Percentiles rank a stretch among this genome's conserved stretches.
Conservation (phyloP, 768 basidiomycete genomes). For the Guyanaporus albipodus region DNA sequence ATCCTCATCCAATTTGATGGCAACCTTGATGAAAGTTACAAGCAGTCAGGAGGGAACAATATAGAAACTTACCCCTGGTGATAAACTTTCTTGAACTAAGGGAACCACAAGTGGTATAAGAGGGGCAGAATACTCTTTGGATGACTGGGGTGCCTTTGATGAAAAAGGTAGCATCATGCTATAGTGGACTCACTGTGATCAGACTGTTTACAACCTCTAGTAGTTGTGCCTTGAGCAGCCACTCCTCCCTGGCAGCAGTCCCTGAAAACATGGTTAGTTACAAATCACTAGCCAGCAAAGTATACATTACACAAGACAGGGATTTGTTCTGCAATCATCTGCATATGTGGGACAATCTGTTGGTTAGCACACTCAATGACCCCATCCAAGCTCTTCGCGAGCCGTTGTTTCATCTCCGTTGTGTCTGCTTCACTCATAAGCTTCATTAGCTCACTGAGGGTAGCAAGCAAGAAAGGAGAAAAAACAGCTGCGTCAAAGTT, state of each 20-base stretch:
- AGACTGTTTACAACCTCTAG: constrained; percentile 68
- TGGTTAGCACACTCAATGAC: constrained; percentile 52
- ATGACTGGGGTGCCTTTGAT: constrained; percentile 45
- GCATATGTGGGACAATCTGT: constrained; percentile 67
- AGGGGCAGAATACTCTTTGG: constrained; percentile 55
- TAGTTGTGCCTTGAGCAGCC: constrained; percentile 66
- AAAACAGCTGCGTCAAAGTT: constrained; percentile 62
- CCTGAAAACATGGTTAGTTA: constrained; percentile 41
- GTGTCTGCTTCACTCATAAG: constrained; percentile 72
- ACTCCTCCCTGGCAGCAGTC: constrained; percentile 63
- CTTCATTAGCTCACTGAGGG: constrained; percentile 61
- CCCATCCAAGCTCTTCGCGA: constrained; percentile 65
- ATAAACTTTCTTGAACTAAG: constrained; percentile 61
- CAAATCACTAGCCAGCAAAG: not conserved
- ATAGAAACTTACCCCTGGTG: constrained; percentile 43
- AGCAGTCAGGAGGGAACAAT: not conserved
- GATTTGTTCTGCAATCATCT: constrained; percentile 58
- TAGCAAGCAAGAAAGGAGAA: constrained; percentile 59
- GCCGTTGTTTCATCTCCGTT: constrained; percentile 69
- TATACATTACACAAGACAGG: constrained; percentile 64
- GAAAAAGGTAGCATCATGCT: not conserved
- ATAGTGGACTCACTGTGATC: constrained; percentile 47
- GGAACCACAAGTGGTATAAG: constrained; percentile 56
- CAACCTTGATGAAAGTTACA: constrained; percentile 41
- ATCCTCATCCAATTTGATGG: constrained; percentile 74